Conservation (phyloP, 2,329 filamentous ascomycete species). For the Septoria petroselini region DNA sequence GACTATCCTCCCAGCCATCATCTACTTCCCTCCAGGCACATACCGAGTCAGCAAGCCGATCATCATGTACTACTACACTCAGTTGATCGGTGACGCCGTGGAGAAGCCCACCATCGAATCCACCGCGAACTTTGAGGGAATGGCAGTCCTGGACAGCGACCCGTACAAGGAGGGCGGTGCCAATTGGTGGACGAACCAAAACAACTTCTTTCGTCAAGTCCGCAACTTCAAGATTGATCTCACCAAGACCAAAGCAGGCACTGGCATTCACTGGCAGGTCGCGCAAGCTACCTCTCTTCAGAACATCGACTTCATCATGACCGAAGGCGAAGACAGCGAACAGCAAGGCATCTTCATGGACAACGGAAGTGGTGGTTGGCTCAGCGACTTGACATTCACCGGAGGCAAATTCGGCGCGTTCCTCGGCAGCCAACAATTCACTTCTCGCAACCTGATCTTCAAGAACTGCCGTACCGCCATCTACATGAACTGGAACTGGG, state of each 20-base stretch:
- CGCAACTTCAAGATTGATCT: constrained; percentile 55
- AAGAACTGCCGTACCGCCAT: constrained; percentile 50
- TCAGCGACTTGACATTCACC: constrained; percentile 58
- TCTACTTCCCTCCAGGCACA: constrained; percentile 88
- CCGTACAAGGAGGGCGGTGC: constrained; percentile 64
- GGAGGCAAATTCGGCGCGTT: constrained; percentile 60
- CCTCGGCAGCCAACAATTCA: constrained; percentile 64
- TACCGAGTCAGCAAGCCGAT: constrained; percentile 79
- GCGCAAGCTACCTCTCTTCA: constrained; percentile 59
- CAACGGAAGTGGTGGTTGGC: constrained; percentile 44
- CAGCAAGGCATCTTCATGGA: constrained; percentile 47
- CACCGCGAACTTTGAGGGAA: constrained; percentile 64
- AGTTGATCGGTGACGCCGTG: constrained; percentile 77
- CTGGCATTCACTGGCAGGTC: constrained; percentile 54
- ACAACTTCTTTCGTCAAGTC: constrained; percentile 56
- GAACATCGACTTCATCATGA: constrained; percentile 60
- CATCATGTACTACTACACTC: constrained; percentile 86
- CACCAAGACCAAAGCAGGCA: constrained; percentile 37
- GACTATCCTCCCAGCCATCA: constrained; percentile 77
- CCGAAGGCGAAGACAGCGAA: constrained; percentile 40
- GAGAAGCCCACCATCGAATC: constrained; percentile 63
- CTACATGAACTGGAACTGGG: constrained; percentile 56
- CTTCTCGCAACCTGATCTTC: constrained; percentile 51
- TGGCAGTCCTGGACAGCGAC: constrained; percentile 84
- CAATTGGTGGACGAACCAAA: constrained; percentile 54